Base-by-base conservation (phyloP, 129 eudicot species). In the Arctium minus region DNA sequence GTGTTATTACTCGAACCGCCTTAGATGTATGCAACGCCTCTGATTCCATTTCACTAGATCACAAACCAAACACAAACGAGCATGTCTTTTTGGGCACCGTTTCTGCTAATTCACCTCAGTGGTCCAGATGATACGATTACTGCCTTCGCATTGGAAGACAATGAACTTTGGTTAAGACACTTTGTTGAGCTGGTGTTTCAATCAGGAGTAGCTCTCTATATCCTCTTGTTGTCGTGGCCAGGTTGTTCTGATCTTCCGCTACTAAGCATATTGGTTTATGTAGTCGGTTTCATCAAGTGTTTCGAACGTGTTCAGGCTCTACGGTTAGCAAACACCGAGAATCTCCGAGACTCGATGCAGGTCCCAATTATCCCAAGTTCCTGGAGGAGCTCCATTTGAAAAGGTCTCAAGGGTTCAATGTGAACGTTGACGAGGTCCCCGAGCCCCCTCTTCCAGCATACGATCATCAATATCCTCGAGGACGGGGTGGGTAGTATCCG, bases 1-100 rank as follows among this genome's bases (percentile, higher is more conserved):
- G 88, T 0, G 67, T 85, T 39, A 56, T 88, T 35, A 82, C 91
- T 10, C 77, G 77, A 17, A 79, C 48, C 68, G 46, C 81, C 42
- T 50, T 68, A 3, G 80, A 76, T 31, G 76, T 78, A 17, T 53
- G 65, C 65, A 53, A 15, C 65, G 27, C 18, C 18, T 53, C 65
- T 53, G 8, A 4, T 53, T 15, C 65, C 18, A 15, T 4, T 53
- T 53, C 65, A 53, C 27, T 15, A 3, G 27, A 53, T 53, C 65
- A 1, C 8, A 53, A 53, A n/a, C 65, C 18, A 0, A 53, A 53
- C 22, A 13, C 2, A 17, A 31, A 75, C 2, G 81, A 82, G 82
- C 46, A 71, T 78, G 77, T 78, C 88, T 6, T 89, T 89, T 60
- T 73, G 76, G 76, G 76, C 76, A 15, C 46, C 76, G 10, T 73